Evolutionary conservation across 768 basidiomycete genomes (phyloP), one percentile per base, ranked within the genome.

Genomic region (Dacryopinax primogenitus): DNA sequence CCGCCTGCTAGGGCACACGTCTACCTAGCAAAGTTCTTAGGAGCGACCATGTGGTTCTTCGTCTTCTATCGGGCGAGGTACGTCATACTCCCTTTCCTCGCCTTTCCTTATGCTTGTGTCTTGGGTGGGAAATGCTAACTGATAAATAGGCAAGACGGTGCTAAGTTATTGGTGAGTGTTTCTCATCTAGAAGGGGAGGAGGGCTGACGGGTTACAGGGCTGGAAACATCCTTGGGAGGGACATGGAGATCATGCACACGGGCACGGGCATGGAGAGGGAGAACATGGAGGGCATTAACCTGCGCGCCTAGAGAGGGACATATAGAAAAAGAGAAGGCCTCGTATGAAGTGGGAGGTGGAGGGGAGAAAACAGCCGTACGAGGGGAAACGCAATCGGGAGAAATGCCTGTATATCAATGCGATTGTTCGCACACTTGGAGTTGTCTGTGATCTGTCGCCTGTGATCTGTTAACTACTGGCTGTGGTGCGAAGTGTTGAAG

Each of bases 41-140:
- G 93, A 62, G 93, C 92, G 34, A 83, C 85, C 28, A 95, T 96
- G 93, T 96, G 93, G 93, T 95, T 95, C 84, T 96, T 93, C 80
- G 92, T 96, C 74, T 95, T 96, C 80, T 96, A 94, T 77, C 86
- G 93, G 65, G 87, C 89, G 68, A 81, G 92, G 93, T 95, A 71
- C 72, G 87, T 80, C 58, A 28, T 18, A 18, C 18, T 33, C 12
- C 30, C n/a, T n/a, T 44, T 21, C 39, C 34, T 41, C 44, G 39
- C 30, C 39, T 36, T 62, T 65, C 51, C 13, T 65, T 62, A 32
- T 62, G 28, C 1, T 23, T 39, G 4, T 35, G n/a, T 36, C 30
- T 33, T 36, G 64, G 32, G 64, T 62, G n/a, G 18, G 12, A 16
- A 26, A 26, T 62, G n/a, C 7, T 51, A 66, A 62, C 18, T 3